Percentiles rank a stretch among this genome's conserved stretches.
These are phyloP conservation scores for Trichomonas gallinae DNA, from an alignment of 208 protist species.

Conservation along the genomic window DNA sequence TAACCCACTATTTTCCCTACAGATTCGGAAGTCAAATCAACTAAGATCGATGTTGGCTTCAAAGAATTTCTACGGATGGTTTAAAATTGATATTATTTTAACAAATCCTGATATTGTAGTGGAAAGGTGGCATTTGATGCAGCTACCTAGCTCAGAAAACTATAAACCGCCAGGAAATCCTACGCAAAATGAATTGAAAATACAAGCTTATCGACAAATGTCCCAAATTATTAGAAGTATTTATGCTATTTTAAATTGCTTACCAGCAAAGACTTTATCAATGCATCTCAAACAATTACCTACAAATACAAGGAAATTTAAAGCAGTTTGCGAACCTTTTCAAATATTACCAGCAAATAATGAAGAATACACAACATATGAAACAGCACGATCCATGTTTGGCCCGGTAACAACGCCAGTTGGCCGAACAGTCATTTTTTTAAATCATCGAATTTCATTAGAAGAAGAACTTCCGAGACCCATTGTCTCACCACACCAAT, in stretches of 20 bases:
- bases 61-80: neutral
- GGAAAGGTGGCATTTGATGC: neutral
- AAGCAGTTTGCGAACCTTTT: neutral
- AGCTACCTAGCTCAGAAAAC: neutral
- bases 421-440: neutral
- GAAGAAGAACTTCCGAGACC: neutral
- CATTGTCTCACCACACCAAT: neutral
- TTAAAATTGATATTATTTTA: neutral
- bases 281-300: neutral
- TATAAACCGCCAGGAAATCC: neutral
- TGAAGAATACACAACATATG: neutral
- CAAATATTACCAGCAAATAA: neutral
- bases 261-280: neutral
- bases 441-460: neutral
- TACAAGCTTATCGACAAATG: neutral
- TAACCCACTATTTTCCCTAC: neutral
- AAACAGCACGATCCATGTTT: neutral
- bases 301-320: neutral
- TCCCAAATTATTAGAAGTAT: neutral
- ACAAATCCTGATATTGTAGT: neutral
- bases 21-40: neutral
- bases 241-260: neutral
- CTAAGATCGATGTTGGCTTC: neutral
- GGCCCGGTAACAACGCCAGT: neutral
- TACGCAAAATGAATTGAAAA: neutral